Percentiles rank a stretch among this genome's conserved stretches.
Evolutionary conservation across 1,139 yeast species (phyloP).

Genomic region (Trichomonascaceae sp.): DNA sequence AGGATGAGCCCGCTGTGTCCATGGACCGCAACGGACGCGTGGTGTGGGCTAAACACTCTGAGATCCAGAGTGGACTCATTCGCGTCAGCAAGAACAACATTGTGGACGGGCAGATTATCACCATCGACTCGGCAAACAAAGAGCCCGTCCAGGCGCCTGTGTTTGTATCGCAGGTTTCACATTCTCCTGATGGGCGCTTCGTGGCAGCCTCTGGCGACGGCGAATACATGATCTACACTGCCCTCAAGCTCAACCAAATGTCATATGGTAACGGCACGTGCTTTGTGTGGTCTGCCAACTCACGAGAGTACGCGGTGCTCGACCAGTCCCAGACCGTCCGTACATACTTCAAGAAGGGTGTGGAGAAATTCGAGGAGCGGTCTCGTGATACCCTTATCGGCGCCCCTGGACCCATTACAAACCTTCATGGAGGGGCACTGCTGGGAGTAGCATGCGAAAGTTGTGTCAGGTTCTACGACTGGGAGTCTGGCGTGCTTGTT

Average conservation of each 20-base stretch:
- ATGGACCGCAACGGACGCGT: slow-evolving; percentile 90
- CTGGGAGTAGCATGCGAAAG: slow-evolving; percentile 42
- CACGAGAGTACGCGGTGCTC: slow-evolving; percentile 74
- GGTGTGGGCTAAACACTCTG: slow-evolving; percentile 84
- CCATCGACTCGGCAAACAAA: slow-evolving; percentile 49
- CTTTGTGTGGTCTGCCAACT: slow-evolving; percentile 91
- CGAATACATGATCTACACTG: slow-evolving; percentile 89
- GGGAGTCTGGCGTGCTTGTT: slow-evolving; percentile 79
- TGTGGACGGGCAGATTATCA: slow-evolving; percentile 62
- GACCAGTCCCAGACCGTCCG: slow-evolving; percentile 55
- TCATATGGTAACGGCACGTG: slow-evolving; percentile 83
- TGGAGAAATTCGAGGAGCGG: slow-evolving; percentile 49
- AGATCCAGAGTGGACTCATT: slow-evolving; percentile 72
- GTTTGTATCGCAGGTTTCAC: slow-evolving; percentile 74
- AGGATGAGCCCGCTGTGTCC: slow-evolving; percentile 85
- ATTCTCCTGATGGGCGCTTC: slow-evolving; percentile 95
- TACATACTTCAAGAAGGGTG: slow-evolving; percentile 45
- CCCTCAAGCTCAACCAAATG: slow-evolving; percentile 96
- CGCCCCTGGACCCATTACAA: slow-evolving; percentile 31
- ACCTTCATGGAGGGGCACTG: slow-evolving; percentile 64
- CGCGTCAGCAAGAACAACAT: slow-evolving; percentile 45
- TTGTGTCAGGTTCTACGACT: slow-evolving; percentile 77
- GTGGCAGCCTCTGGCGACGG: slow-evolving; percentile 98
- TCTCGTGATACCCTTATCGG: not conserved
- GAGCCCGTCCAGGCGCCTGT: slow-evolving; percentile 89